phyloP scores from a whole-genome alignment of 2,329 filamentous ascomycete species.

The Leptosphaerulina australis region DNA sequence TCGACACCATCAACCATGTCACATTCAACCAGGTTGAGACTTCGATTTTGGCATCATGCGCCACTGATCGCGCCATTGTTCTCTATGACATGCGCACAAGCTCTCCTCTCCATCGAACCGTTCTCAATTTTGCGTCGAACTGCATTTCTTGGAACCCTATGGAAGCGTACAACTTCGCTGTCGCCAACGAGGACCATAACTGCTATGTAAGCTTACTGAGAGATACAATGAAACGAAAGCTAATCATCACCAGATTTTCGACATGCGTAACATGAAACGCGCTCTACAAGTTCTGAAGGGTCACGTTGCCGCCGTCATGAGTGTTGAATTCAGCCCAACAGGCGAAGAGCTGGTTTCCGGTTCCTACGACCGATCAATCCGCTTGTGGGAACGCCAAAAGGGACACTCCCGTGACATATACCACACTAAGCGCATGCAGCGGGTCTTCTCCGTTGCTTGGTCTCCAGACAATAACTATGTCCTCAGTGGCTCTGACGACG shows the following conservation, averaged over 20 bases:
- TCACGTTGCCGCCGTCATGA: slow-evolving; percentile 92
- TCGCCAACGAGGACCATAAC: slow-evolving; percentile 94
- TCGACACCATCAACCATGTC: slow-evolving; percentile 84
- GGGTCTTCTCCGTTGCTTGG: slow-evolving; percentile 84
- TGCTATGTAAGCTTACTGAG: slow-evolving; percentile 59
- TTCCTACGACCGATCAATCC: slow-evolving; percentile 85
- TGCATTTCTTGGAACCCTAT: slow-evolving; percentile 95
- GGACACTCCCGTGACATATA: slow-evolving; percentile 93
- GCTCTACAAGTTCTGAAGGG: slow-evolving; percentile 89
- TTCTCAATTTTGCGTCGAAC: slow-evolving; percentile 89
- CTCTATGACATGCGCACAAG: slow-evolving; percentile 91
- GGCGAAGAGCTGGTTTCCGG: slow-evolving; percentile 92
- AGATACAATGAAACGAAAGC: neutral
- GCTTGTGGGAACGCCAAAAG: slow-evolving; percentile 79
- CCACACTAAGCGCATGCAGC: slow-evolving; percentile 97
- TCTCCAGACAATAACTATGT: slow-evolving; percentile 90
- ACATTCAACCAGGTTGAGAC: slow-evolving; percentile 95
- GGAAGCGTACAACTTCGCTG: slow-evolving; percentile 93
- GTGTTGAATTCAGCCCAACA: slow-evolving; percentile 92
- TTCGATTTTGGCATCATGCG: slow-evolving; percentile 83
- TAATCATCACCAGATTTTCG: slow-evolving; percentile 66
- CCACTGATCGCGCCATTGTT: slow-evolving; percentile 83
- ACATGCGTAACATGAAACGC: slow-evolving; percentile 88
- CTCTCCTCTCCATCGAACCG: slow-evolving; percentile 78
- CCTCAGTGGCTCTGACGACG: slow-evolving; percentile 89